Base-by-base conservation (phyloP, 208 protist genomes). In the Acanthamoeba castellanii region DNA sequence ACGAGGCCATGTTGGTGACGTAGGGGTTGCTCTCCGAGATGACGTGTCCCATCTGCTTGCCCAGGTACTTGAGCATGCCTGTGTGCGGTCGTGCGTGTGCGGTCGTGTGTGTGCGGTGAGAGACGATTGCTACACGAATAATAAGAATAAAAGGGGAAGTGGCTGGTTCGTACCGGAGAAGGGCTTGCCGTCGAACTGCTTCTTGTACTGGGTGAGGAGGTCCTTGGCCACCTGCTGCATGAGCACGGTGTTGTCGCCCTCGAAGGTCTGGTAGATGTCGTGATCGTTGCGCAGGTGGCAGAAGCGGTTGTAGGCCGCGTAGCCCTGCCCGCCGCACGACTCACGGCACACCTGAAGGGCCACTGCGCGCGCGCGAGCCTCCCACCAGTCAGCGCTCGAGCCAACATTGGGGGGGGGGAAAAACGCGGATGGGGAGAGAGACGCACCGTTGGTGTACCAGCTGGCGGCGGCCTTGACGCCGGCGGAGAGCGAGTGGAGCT, bases 201-300 rank as follows among this genome's bases (percentile, higher is more conserved):
- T 59, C 47, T 88, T 52, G 81, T 64, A 88, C 47, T 88, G 81
- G 52, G 81, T 88, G 52, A 88, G 47, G 18, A 88, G 81, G 32
- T 88, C 81, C 81, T 88, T 88, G 47, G 81, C 81, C 81, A 88
- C 81, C 32, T 88, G 81, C 47, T 88, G 81, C 81, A 88, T 88
- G 81, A 88, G 81, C 42, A 88, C 81, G n/a, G 81, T 88, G 81
- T 88, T 88, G 47, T 88, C 81, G 7, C 81, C 81, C 47, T 88
- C 81, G 32, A 88, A 88, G n/a, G 81, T 88, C 47, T 88, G 81
- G 47, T 64, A 88, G 47, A 88, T 88, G 47, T 88, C 81, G 52
- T 88, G 81, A 9, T 88, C 81, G 81, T 88, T 88, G 7, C 52
- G 20, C 81, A 88, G 81, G 52, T 52, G 47, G 81, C 25, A 32